These are phyloP conservation scores for Aspergillus indologenus DNA, from an alignment of 495 filamentous ascomycete species.

Conservation along the genomic window DNA sequence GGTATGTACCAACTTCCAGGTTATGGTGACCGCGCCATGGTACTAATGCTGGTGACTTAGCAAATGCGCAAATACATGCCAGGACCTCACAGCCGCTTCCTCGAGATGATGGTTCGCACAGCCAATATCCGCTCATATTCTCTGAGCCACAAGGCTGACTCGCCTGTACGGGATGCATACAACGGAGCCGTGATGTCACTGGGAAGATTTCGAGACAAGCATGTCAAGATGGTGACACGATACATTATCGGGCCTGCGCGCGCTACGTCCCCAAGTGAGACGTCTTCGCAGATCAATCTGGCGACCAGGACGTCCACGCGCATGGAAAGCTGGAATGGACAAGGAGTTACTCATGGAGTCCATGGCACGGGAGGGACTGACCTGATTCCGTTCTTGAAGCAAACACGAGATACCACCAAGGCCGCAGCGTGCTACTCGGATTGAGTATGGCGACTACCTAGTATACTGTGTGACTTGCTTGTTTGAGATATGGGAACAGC, in stretches of 20 bases:
- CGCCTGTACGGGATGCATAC: constrained; percentile 70
- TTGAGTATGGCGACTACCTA: constrained; percentile 1
- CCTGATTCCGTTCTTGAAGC: constrained; percentile 86
- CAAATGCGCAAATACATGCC: constrained; percentile 99
- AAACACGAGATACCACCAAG: constrained; percentile 82
- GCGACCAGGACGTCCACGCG: constrained; percentile 28
- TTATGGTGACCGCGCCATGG: neutral
- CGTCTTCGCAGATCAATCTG: constrained; percentile 26
- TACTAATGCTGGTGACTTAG: constrained; percentile 23
- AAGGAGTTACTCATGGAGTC: constrained; percentile 34
- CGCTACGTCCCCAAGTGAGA: constrained; percentile 16
- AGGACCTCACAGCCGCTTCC: constrained; percentile 81
- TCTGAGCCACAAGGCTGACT: constrained; percentile 53
- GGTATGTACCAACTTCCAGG: constrained; percentile 19
- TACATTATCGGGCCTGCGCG: constrained; percentile 73
- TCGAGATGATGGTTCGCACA: constrained; percentile 66
- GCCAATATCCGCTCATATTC: constrained; percentile 85
- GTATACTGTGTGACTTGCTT: neutral
- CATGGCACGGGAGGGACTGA: constrained; percentile 89
- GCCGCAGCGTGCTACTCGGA: constrained; percentile 26
- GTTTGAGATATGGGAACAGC: neutral
- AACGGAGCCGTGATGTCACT: constrained; percentile 84
- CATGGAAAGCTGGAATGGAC: constrained; percentile 17
- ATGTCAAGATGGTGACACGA: constrained; percentile 88
- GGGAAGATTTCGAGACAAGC: constrained; percentile 77